phyloP scores from a whole-genome alignment of 140 eudicot genomes.

The Bidens hawaiensis region DNA sequence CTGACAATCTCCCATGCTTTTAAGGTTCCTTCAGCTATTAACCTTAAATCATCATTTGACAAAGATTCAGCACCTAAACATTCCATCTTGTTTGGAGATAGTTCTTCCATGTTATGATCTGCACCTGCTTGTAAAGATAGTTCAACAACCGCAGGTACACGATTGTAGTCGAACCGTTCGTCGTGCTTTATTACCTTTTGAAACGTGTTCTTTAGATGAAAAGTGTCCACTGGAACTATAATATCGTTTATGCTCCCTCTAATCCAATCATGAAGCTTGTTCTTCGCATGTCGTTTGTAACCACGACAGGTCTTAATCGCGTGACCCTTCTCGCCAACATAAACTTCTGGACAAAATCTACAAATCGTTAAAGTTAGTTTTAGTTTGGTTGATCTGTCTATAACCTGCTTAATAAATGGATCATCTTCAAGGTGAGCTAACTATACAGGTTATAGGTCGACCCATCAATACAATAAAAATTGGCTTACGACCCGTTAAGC shows the following conservation, averaged over 20 bases:
- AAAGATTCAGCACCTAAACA: constrained; percentile 26
- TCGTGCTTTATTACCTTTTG: constrained; percentile 48
- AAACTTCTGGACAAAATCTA: constrained; percentile 92
- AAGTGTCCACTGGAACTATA: constrained; percentile 76
- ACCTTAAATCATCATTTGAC: constrained; percentile 34
- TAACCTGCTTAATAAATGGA: not conserved
- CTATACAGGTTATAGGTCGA: not conserved
- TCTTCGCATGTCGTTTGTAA: constrained; percentile 50
- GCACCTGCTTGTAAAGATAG: constrained; percentile 86
- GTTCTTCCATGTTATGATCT: constrained; percentile 17
- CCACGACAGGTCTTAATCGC: constrained; percentile 74
- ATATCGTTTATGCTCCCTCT: constrained; percentile 60
- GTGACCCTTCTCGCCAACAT: constrained; percentile 83
- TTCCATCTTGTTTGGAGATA: constrained; percentile 1
- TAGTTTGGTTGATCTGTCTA: not conserved
- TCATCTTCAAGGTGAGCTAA: not conserved
- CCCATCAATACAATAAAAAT: not conserved
- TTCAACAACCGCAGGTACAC: constrained; percentile 76
- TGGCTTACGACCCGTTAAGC: not conserved
- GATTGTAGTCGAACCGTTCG: constrained; percentile 69
- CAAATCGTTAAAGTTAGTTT: constrained; percentile 1
- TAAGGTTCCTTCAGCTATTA: constrained; percentile 45
- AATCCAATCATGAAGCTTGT: constrained; percentile 58
- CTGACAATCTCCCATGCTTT: constrained; percentile 76
- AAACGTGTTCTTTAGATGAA: constrained; percentile 51